Evolutionary conservation across 495 filamentous ascomycete genomes (phyloP), one percentile per base, ranked within the genome.

Genomic region (Saxophila tyrrhenica): DNA sequence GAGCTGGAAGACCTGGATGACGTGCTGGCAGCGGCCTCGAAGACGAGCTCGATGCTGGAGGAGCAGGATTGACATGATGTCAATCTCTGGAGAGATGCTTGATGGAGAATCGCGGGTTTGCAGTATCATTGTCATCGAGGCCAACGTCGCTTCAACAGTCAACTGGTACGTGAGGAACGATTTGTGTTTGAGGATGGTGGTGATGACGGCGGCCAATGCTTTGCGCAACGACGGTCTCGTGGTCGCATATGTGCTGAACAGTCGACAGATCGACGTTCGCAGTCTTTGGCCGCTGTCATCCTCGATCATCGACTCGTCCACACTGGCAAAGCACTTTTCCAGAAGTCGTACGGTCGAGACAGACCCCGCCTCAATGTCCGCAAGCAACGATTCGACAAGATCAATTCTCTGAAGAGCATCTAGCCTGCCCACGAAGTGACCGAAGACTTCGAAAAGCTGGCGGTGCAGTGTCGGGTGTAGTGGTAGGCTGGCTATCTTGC

Each of bases 1-100:
- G 17, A 74, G 65, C 56, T 84, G 77, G 62, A 94, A 71, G 21
- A 78, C 70, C 3, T 73, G 70, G 17, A 86, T 64, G 20, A 90
- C 70, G 23, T 89, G 69, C 65, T 90, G 84, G 69, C 82, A 87
- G 39, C 83, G 82, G 15, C 82, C 81, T 46, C 77, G 76, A 20
- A 84, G 72, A 42, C 84, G 81, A 39, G 79, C 69, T n/a, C 86
- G 79, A 59, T 82, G 78, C 16, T 78, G 71, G 24, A 76, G 69
- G 23, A 85, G 66, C 8, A 83, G 65, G 19, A 79, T 56, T 38
- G 73, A 73, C 57, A 80, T 69, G 23, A 86, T 35, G 29, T 35
- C 29, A 13, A 35, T 35, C 13, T 5, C 29, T 35, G 29, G 13
- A 5, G 29, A 70, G 70, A 75, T n/a, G n/a, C n/a, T n/a, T n/a